Conservation (phyloP, 1,139 yeast species). For the Candida sp. region DNA sequence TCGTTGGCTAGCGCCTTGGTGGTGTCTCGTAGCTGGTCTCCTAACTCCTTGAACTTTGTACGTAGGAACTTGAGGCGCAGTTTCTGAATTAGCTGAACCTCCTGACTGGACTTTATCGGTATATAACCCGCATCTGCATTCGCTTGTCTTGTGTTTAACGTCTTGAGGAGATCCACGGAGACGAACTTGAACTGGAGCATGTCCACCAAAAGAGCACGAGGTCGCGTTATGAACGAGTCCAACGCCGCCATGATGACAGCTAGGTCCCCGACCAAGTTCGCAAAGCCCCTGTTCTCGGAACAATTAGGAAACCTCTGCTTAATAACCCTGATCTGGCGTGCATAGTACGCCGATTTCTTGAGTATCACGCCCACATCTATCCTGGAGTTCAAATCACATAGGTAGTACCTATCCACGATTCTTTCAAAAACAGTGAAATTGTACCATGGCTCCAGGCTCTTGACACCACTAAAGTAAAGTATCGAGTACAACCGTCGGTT, state of each 20-base stretch:
- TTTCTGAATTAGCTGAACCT: conserved; percentile 5
- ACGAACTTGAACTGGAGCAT: conserved; percentile 12
- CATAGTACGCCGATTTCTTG: conserved; percentile 13
- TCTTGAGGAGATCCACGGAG: conserved; percentile 8
- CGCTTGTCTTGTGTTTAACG: neutral
- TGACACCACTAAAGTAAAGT: conserved; percentile 20
- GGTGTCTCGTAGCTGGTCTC: conserved; percentile 1
- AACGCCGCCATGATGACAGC: neutral
- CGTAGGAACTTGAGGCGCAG: conserved; percentile 11
- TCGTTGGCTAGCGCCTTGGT: conserved; percentile 1
- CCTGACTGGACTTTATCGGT: conserved; percentile 7
- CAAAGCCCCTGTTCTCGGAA: neutral
- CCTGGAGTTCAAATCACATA: conserved; percentile 23
- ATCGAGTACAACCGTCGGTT: conserved; percentile 26
- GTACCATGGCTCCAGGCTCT: conserved; percentile 12
- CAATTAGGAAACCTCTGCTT: neutral
- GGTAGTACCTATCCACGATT: conserved; percentile 21
- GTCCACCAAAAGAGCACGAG: conserved; percentile 8
- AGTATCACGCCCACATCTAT: conserved; percentile 12
- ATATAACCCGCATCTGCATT: neutral
- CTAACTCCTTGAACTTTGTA: conserved; percentile 14
- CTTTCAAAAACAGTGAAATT: conserved; percentile 18
- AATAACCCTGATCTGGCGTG: neutral
- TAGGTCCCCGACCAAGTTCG: conserved; percentile 5
- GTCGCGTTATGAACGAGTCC: neutral